Base-by-base conservation (phyloP, 345 rosid species). In the Pistacia atlantica region DNA sequence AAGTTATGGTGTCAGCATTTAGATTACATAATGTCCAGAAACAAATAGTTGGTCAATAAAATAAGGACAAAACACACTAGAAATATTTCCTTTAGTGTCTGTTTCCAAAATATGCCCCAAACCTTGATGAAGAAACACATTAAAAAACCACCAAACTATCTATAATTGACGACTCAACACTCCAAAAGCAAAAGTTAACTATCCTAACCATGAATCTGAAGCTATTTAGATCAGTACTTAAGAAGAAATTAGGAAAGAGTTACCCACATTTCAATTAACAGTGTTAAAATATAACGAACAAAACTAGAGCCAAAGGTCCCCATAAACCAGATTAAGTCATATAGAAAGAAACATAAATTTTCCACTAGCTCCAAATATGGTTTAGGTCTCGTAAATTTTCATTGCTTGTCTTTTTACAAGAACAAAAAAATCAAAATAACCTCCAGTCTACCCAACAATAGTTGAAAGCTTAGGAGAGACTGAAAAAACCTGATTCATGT, bases 401-500 rank as follows among this genome's bases (percentile, higher is more conserved):
- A 45, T 42, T 42, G 58, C 58, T 59, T 46, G 8, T 31, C 12
- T 56, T 8, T 46, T 42, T 48, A 12, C 16, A 12, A 73, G 1
- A 16, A 61, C 49, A 3, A 33, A 16, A 62, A 48, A 2, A 5
- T 22, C 4, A 45, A 45, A 58, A 54, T 16, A 54, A 16, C 13
- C n/a, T 28, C 2, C 14, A 12, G 18, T 61, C 28, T 4, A 33
- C 17, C 18, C 61, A 59, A 59, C n/a, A 71, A 73, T 11, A 56
- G 52, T 48, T 56, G 1, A 22, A n/a, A 58, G 49, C 31, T 18
- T 63, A 12, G 49, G 20, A 68, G 37, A 80, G 38, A 68, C 58
- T 67, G 67, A 33, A 38, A 65, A 69, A 67, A 95, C 99, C 99
- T 95, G 99, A 82, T 95, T 95, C 99, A 95, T 95, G 88, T 95